A percentile compares a stretch with the other conserved stretches of the same genome.
Evolutionary conservation across 2,329 filamentous ascomycete species (phyloP).

Genomic region (Aureobasidium subglaciale): DNA sequence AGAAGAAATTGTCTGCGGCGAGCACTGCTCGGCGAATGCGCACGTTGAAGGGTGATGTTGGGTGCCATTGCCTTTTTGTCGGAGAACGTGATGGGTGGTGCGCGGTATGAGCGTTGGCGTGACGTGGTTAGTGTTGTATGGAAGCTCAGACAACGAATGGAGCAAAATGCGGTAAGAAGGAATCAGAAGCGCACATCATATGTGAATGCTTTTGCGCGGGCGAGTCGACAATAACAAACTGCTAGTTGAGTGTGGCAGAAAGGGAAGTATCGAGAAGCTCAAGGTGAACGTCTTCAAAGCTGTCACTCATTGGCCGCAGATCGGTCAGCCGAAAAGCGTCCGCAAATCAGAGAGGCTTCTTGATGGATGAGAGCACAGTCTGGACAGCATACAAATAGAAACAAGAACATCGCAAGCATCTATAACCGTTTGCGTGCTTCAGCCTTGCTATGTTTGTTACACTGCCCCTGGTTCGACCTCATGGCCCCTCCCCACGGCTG

Average conservation of each 20-base stretch:
- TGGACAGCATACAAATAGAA: not conserved
- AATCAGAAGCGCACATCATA: not conserved
- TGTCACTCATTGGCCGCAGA: not conserved
- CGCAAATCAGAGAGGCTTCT: not conserved
- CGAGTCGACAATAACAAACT: not conserved
- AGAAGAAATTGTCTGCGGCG: conserved; percentile 2
- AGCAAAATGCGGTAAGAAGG: not conserved
- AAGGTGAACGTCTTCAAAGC: not conserved
- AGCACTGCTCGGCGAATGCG: not conserved
- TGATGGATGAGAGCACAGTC: not conserved
- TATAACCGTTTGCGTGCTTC: not conserved
- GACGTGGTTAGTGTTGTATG: conserved; percentile 3
- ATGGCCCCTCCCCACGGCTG: conserved; percentile 7
- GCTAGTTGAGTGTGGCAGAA: not conserved
- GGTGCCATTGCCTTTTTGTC: conserved; percentile 9
- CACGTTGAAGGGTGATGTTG: not conserved
- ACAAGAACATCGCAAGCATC: conserved; percentile 1
- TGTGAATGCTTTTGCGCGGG: not conserved
- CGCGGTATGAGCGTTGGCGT: conserved; percentile 11
- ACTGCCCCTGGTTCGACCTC: conserved; percentile 3
- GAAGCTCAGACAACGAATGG: not conserved
- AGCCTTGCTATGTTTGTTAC: conserved; percentile 1
- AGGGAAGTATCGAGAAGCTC: not conserved
- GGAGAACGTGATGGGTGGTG: not conserved
- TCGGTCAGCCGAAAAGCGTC: conserved; percentile 2